Base-by-base conservation (phyloP, 2,329 filamentous ascomycete species). In the Penicillium occitanis region DNA sequence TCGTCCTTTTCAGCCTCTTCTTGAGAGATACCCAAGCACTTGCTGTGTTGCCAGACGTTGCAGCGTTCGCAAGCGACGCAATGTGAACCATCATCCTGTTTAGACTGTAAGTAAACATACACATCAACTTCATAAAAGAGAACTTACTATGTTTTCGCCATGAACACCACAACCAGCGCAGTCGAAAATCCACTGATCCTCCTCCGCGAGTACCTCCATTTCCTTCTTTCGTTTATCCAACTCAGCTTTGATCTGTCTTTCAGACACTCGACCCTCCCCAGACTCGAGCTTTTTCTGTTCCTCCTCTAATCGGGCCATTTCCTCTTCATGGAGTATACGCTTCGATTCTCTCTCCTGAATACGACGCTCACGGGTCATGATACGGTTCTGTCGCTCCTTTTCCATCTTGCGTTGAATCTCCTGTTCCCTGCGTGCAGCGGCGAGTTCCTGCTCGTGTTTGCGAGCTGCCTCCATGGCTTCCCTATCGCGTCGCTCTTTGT, bases 11-110 rank as follows among this genome's bases (percentile, higher is more conserved):
- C 94, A 0, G 93, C 93, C 68, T 93, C 90, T 67, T 85, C 81
- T 72, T 96, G 87, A 55, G 86, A 86, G 69, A 98, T 91, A 48
- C 89, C 90, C 67, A 97, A 86, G 74, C 95, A 99, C 72, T 91
- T 92, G 82, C 93, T 96, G 75, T 99, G 95, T 76, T 98, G 94
- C 95, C 95, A 99, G 58, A 96, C 90, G 74, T 90, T 96, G 82
- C 95, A 99, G 70, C 85, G 89, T 75, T 99, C 95, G 79, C 95
- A 99, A 33, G 93, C 91, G 69, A 99, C 89, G 75, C 93, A 97
- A 75, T 97, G 93, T 7, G 92, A 90, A 42, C 95, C 95, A 75
- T 98, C 95, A 72, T 99, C 95, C 84, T 87, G 68, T 17, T 7
- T 33, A 37, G 55, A 28, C 14, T 63, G 68, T 77, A 62, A 71